Evolutionary conservation across 2,329 filamentous ascomycete genomes (phyloP).

Genomic region (Geosmithia flava): DNA sequence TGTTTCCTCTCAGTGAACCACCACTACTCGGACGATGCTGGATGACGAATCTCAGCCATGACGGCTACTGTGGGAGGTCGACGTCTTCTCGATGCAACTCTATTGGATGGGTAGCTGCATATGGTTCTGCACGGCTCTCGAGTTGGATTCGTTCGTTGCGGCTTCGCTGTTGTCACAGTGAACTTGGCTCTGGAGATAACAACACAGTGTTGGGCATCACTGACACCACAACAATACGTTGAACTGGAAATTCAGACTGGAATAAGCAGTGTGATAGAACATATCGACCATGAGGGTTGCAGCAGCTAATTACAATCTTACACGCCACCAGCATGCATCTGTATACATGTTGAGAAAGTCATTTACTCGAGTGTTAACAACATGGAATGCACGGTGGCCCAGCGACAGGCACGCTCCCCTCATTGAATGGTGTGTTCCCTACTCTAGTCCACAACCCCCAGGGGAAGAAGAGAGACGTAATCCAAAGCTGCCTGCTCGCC

Average conservation of each 20-base stretch:
- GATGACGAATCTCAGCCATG: neutral
- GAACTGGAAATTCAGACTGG: too few relatives aligned
- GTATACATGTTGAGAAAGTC: too few relatives aligned
- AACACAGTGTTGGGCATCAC: neutral
- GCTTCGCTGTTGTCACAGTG: too few relatives aligned
- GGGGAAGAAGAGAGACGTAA: constrained; percentile 50
- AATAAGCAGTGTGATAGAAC: too few relatives aligned
- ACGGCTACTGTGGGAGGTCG: neutral
- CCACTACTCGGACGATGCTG: neutral
- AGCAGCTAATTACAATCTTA: too few relatives aligned
- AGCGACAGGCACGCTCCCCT: too few relatives aligned
- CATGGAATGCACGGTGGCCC: too few relatives aligned
- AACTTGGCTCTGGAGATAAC: neutral
- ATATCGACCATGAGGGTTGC: too few relatives aligned
- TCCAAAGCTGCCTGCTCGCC: constrained; percentile 54
- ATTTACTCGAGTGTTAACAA: too few relatives aligned
- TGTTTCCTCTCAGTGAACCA: neutral
- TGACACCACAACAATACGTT: too few relatives aligned
- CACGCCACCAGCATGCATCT: too few relatives aligned
- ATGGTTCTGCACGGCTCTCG: neutral
- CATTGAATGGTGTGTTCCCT: neutral
- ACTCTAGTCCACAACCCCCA: constrained; percentile 38
- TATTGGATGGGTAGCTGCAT: neutral
- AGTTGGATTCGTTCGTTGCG: too few relatives aligned
- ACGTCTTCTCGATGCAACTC: neutral